Percentiles rank a stretch among this genome's conserved stretches.
Conservation (phyloP, 768 basidiomycete species). For the Coprinopsis cinerea region DNA sequence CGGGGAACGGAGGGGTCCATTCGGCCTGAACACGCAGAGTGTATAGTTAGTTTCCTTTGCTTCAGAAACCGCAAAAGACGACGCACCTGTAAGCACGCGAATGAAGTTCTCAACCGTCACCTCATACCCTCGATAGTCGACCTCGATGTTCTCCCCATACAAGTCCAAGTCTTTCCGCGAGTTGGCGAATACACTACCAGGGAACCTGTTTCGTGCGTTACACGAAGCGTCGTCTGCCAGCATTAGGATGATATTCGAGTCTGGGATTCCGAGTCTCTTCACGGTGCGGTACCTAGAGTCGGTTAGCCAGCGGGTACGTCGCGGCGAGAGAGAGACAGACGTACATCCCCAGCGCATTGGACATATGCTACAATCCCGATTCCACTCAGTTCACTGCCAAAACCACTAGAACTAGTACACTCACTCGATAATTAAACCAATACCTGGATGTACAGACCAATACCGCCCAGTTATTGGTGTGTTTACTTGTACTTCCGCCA, state of each 20-base stretch:
- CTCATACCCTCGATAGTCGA: constrained; percentile 97
- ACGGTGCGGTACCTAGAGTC: constrained; percentile 87
- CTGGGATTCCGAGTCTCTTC: constrained; percentile 95
- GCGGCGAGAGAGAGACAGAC: constrained; percentile 14
- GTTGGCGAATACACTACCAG: constrained; percentile 91
- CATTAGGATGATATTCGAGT: constrained; percentile 99
- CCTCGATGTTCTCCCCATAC: constrained; percentile 96
- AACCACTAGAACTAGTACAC: constrained; percentile 20
- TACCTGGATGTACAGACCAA: constrained; percentile 90
- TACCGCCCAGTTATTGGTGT: constrained; percentile 99
- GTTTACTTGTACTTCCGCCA: constrained; percentile 33
- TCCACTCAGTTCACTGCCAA: background rate
- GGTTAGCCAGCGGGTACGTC: background rate
- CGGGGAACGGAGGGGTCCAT: constrained; percentile 80
- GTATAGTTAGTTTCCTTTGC: background rate
- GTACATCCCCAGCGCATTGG: constrained; percentile 95
- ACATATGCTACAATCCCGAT: constrained; percentile 89
- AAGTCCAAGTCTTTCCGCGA: constrained; percentile 76
- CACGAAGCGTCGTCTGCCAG: constrained; percentile 95
- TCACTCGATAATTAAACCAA: constrained; percentile 98
- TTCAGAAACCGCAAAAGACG: background rate
- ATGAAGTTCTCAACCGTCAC: constrained; percentile 97
- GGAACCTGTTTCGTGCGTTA: constrained; percentile 86
- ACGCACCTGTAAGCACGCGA: constrained; percentile 81
- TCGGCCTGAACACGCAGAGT: constrained; percentile 56